These are phyloP conservation scores for Lactarius tabidus DNA, from an alignment of 768 basidiomycete genomes.

Conservation along the genomic window DNA sequence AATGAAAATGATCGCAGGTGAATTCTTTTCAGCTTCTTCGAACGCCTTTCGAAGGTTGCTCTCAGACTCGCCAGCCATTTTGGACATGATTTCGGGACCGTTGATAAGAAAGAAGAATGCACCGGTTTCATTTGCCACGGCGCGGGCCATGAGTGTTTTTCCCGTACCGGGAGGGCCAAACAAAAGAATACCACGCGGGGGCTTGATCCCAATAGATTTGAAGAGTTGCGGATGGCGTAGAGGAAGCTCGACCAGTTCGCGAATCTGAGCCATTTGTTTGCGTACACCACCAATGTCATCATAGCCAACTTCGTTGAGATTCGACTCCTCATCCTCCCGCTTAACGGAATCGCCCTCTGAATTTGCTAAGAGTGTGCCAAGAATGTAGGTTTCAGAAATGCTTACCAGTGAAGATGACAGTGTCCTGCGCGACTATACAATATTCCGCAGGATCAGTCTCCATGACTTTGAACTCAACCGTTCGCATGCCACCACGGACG, in stretches of 20 bases:
- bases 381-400: slow-evolving; percentile 5
- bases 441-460: slow-evolving; percentile 98
- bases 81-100: slow-evolving; percentile 99
- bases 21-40: slow-evolving; percentile 99
- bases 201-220: slow-evolving; percentile 99
- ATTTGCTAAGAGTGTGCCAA: slow-evolving; percentile 22
- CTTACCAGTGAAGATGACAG: slow-evolving; percentile 88
- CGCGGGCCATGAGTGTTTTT: slow-evolving; percentile 99
- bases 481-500: slow-evolving; percentile 96
- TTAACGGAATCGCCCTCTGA: slow-evolving; percentile 97
- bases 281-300: slow-evolving; percentile 99
- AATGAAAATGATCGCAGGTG: slow-evolving; percentile 99
- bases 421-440: slow-evolving; percentile 99
- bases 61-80: slow-evolving; percentile 99
- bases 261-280: slow-evolving; percentile 99
- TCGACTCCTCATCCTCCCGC: slow-evolving; percentile 97
- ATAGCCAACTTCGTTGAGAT: slow-evolving; percentile 95
- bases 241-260: slow-evolving; percentile 97
- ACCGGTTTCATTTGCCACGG: slow-evolving; percentile 98
- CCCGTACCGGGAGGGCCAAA: slow-evolving; percentile 98
- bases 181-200: slow-evolving; percentile 97
- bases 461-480: slow-evolving; percentile 98
- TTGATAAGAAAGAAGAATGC: slow-evolving; percentile 99
- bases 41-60: slow-evolving; percentile 97
- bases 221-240: slow-evolving; percentile 98